phyloP scores from a whole-genome alignment of 352 stramenopile genomes.

The Globisporangium paroecandrum region DNA sequence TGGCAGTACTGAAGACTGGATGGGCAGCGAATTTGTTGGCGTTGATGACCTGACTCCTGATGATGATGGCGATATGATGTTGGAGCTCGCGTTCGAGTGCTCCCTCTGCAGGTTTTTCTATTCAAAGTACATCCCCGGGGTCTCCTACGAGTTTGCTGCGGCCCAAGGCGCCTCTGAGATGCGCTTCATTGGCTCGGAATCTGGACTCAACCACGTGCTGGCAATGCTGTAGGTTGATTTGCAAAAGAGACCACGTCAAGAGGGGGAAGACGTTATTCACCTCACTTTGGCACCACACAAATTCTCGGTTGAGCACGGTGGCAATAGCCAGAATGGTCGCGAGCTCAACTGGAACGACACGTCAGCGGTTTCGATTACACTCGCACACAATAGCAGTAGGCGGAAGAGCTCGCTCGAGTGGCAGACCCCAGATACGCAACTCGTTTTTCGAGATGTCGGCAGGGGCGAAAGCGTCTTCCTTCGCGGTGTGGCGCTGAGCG shows the following conservation, averaged over 20 bases:
- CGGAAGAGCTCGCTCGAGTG: constrained; percentile 1
- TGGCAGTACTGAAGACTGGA: neutral
- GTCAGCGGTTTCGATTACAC: neutral
- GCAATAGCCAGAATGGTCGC: neutral
- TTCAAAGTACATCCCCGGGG: constrained; percentile 25
- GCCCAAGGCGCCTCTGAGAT: constrained; percentile 18
- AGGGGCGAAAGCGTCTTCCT: neutral
- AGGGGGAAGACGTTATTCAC: neutral
- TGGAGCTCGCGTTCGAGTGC: constrained; percentile 28
- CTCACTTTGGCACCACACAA: constrained; percentile 10
- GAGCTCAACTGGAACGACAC: constrained; percentile 9
- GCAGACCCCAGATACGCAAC: constrained; percentile 10
- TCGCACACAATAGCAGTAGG: neutral
- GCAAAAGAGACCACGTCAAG: neutral
- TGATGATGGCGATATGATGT: constrained; percentile 2
- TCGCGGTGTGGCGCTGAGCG: constrained; percentile 1
- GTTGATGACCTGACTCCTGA: neutral
- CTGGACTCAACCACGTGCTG: constrained; percentile 23
- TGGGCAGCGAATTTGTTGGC: neutral
- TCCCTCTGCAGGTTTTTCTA: constrained; percentile 28
- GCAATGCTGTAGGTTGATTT: constrained; percentile 19
- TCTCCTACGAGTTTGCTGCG: constrained; percentile 41
- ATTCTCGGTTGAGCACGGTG: neutral
- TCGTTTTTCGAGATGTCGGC: constrained; percentile 4
- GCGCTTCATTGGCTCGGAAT: constrained; percentile 21